A percentile compares a stretch with the other conserved stretches of the same genome.
Evolutionary conservation across 2,329 filamentous ascomycete species (phyloP).

Genomic region (Sphaerostilbella broomeana): DNA sequence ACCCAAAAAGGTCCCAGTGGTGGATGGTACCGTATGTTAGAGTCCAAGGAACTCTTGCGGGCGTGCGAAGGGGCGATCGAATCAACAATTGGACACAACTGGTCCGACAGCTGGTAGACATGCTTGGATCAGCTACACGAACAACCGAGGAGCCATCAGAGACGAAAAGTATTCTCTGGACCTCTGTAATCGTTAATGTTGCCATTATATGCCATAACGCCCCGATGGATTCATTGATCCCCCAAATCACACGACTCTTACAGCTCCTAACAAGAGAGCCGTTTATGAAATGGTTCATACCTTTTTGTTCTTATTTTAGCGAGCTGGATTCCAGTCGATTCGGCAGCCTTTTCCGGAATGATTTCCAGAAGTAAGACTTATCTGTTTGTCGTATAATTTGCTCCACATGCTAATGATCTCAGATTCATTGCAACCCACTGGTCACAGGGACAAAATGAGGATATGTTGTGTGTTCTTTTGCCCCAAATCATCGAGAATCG

Average conservation of each 20-base stretch:
- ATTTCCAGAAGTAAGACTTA: constrained; percentile 66
- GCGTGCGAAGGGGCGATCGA: constrained; percentile 74
- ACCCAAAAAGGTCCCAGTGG: constrained; percentile 21
- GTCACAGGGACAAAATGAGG: constrained; percentile 58
- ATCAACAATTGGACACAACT: constrained; percentile 65
- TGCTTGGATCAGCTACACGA: constrained; percentile 41
- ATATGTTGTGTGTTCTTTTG: constrained; percentile 61
- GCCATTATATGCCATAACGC: constrained; percentile 68
- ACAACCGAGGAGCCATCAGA: constrained; percentile 24
- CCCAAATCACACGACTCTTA: constrained; percentile 59
- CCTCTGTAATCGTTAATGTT: constrained; percentile 47
- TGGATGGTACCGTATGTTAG: constrained; percentile 43
- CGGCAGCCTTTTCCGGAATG: constrained; percentile 66
- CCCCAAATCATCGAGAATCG: constrained; percentile 55
- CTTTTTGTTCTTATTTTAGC: constrained; percentile 77
- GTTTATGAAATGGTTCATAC: constrained; percentile 67
- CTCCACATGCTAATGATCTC: neutral
- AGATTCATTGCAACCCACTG: constrained; percentile 73
- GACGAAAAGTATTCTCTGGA: constrained; percentile 46
- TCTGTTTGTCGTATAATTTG: constrained; percentile 16
- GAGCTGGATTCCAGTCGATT: constrained; percentile 70
- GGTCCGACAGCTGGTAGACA: constrained; percentile 47
- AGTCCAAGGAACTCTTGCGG: constrained; percentile 63
- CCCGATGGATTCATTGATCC: constrained; percentile 71
- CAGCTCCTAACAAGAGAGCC: constrained; percentile 58